Evolutionary conservation across 805 yeast species (phyloP).

Genomic region (Starmera quercuum): DNA sequence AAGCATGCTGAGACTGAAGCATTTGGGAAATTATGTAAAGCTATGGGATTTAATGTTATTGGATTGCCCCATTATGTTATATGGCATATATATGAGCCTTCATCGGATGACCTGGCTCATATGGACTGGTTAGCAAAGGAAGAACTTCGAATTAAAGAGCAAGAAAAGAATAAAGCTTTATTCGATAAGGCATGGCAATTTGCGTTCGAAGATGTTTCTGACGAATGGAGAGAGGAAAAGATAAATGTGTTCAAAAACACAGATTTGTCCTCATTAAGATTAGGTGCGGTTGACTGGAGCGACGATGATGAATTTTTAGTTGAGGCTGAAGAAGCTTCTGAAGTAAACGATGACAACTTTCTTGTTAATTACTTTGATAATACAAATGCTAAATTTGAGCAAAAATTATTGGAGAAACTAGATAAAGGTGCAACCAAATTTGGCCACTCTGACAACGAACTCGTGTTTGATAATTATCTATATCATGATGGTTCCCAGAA

Average conservation of each 20-base stretch:
- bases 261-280: slow-evolving; percentile 45
- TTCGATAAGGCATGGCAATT: slow-evolving; percentile 67
- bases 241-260: slow-evolving; percentile 68
- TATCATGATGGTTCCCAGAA: slow-evolving; percentile 10
- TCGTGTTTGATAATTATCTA: slow-evolving; percentile 11
- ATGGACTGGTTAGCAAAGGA: slow-evolving; percentile 88
- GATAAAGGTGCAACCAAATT: slow-evolving; percentile 11
- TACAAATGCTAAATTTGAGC: slow-evolving; percentile 14
- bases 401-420: slow-evolving; percentile 12
- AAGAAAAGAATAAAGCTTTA: slow-evolving; percentile 52
- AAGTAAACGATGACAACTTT: slow-evolving; percentile 12
- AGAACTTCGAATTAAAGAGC: slow-evolving; percentile 57
- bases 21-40: slow-evolving; percentile 80
- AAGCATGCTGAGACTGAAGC: slow-evolving; percentile 98
- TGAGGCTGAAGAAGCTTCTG: slow-evolving; percentile 14
- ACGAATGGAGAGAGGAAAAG: slow-evolving; percentile 68
- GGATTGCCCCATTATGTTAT: slow-evolving; percentile 94
- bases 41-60: slow-evolving; percentile 80
- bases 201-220: slow-evolving; percentile 72
- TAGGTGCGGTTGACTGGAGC: slow-evolving; percentile 60
- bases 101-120: slow-evolving; percentile 80
- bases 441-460: slow-evolving; percentile 14
- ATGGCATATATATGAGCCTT: slow-evolving; percentile 96
- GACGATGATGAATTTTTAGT: slow-evolving; percentile 40
- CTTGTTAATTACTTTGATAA: slow-evolving; percentile 10